phyloP scores from a whole-genome alignment of 1,139 yeast species.

The Magnusiomyces magnusii region DNA sequence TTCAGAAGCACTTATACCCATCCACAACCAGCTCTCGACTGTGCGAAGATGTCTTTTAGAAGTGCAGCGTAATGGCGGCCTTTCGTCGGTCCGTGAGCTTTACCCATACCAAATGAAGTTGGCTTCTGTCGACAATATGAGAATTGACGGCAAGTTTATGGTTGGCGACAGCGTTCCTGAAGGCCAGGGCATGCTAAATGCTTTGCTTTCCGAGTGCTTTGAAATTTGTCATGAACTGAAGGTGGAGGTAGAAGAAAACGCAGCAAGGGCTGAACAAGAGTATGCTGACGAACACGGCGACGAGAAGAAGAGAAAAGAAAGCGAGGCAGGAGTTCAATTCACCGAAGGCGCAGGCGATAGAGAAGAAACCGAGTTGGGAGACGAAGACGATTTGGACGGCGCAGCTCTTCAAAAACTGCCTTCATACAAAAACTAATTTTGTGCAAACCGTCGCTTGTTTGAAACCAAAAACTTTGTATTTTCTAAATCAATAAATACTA shows the following conservation, averaged over 20 bases:
- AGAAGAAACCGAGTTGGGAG: neutral
- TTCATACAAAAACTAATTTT: neutral
- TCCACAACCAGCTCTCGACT: conserved; percentile 87
- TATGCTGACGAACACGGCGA: conserved; percentile 6
- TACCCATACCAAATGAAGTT: conserved; percentile 94
- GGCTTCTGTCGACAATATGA: conserved; percentile 76
- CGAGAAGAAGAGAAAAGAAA: neutral
- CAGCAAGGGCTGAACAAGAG: conserved; percentile 16
- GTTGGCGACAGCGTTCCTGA: conserved; percentile 87
- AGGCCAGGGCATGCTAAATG: conserved; percentile 92
- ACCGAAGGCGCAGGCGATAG: conserved; percentile 1
- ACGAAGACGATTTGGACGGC: neutral
- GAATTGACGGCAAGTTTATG: conserved; percentile 86
- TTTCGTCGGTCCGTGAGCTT: conserved; percentile 75
- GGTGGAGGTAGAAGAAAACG: conserved; percentile 75
- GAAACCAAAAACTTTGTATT: too few relatives aligned
- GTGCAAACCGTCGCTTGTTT: too few relatives aligned
- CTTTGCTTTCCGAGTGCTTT: conserved; percentile 86
- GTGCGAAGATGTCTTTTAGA: conserved; percentile 85
- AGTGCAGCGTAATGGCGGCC: conserved; percentile 86
- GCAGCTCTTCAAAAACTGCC: neutral
- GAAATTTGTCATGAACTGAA: conserved; percentile 87
- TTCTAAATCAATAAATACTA: too few relatives aligned
- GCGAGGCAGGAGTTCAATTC: neutral
- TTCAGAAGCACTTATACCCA: conserved; percentile 82